Base-by-base conservation (phyloP, 345 rosid species). In the Pugionium cornutum region DNA sequence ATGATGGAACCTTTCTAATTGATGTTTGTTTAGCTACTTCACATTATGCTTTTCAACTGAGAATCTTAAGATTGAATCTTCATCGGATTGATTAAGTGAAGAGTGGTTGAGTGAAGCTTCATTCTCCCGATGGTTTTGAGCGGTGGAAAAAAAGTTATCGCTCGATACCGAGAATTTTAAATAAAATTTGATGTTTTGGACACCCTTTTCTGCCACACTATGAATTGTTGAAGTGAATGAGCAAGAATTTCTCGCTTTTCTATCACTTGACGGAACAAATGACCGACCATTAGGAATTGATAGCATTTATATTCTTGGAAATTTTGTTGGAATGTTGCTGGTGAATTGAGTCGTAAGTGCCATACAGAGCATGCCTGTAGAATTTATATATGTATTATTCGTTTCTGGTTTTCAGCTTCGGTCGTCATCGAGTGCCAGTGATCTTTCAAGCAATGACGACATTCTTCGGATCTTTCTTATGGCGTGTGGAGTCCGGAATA, bases 401-500 rank as follows among this genome's bases (percentile, higher is more conserved):
- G 18, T 40, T 47, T 10, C 55, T 56, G 31, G 6, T 53, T 53
- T 69, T 77, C 87, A 92, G 98, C 96, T 92, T 51, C 96, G 98
- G 34, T 77, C 83, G 0, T 71, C 89, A 66, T 86, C 98, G 0
- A 82, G 88, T 80, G 90, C 95, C 4, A 83, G 86, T 80, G 99
- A 94, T 62, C 87, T 90, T 55, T 84, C 86, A 37, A 79, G 86
- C 36, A 88, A 81, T 58, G 97, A 90, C 35, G 99, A 94, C 74
- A 88, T 90, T 68, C 80, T 90, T 57, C 81, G 84, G 57, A 90
- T 90, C 43, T 90, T 94, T 79, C 68, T 90, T 35, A 85, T 86
- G 96, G 99, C 99, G 0, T 94, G 97, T 55, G 96, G 92, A 77
- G 95, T 86, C 70, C 85, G 81, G 78, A 83, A 82, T 10, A 85